phyloP scores from a whole-genome alignment of 352 stramenopile species.

The Phytophthora citrophthora region DNA sequence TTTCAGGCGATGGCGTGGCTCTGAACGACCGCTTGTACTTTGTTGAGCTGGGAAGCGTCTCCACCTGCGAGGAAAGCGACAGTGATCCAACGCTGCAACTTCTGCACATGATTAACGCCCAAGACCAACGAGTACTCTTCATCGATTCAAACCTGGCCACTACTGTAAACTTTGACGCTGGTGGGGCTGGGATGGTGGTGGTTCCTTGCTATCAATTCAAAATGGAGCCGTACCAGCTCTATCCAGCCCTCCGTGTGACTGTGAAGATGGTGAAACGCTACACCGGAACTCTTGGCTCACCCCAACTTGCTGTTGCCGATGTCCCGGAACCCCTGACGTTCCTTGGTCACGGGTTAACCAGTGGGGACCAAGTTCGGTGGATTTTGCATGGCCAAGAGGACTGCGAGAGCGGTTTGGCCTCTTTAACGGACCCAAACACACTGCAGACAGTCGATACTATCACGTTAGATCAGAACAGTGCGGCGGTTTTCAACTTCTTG shows the following conservation, averaged over 20 bases:
- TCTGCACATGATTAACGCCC: conserved; percentile 36
- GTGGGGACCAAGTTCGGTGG: conserved; percentile 63
- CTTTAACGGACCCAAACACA: conserved; percentile 35
- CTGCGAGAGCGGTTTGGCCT: conserved; percentile 58
- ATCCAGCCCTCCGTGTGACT: conserved; percentile 45
- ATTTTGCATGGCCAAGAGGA: conserved; percentile 54
- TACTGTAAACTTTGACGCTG: conserved; percentile 46
- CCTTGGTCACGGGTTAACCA: conserved; percentile 47
- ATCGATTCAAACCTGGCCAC: conserved; percentile 27
- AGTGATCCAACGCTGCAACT: conserved; percentile 39
- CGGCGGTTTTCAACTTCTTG: conserved; percentile 60
- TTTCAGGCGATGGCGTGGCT: conserved; percentile 55
- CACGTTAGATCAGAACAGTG: conserved; percentile 32
- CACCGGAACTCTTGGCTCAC: conserved; percentile 46
- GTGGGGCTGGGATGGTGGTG: conserved; percentile 42
- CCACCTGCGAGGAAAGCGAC: conserved; percentile 46
- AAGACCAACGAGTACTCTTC: conserved; percentile 49
- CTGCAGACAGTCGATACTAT: conserved; percentile 45
- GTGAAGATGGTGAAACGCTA: conserved; percentile 66
- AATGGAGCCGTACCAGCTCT: conserved; percentile 65
- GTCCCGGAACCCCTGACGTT: conserved; percentile 69
- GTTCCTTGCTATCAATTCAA: conserved; percentile 69
- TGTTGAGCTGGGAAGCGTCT: conserved; percentile 39
- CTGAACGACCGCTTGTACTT: conserved; percentile 73
- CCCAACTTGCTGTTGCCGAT: conserved; percentile 57